Base-by-base conservation (phyloP, 306 rosid genomes). In the Vigna nakashimae region DNA sequence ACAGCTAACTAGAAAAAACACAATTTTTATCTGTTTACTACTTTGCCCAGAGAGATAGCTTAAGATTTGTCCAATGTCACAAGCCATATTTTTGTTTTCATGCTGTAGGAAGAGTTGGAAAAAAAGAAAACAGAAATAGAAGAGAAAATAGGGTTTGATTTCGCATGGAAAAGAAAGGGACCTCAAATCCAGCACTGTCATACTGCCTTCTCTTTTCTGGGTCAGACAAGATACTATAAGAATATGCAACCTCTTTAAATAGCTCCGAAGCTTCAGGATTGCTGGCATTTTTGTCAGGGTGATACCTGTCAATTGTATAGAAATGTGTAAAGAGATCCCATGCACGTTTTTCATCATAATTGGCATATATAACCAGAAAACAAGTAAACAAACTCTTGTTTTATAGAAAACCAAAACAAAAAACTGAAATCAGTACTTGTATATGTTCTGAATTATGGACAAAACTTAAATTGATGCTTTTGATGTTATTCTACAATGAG, bases 161-260 rank as follows among this genome's bases (percentile, higher is more conserved):
- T 69, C 58, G 55, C 57, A 74, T 69, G 50, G 69, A 46, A 78
- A 76, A 71, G 81, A 80, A 66, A 83, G 58, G 65, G 42, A 96
- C 99, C 99, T 96, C 98, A 75, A 92, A 96, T 45, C 99, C 99
- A 26, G 97, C 91, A 82, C 82, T 96, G 79, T 96, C 99, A 76
- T 90, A 96, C 79, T 92, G 98, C 85, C 94, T 88, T 85, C 96
- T 96, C 90, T 92, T 96, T 90, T 92, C 98, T 24, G 98, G 97
- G 81, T 96, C 99, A 10, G 99, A 92, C 83, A 96, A 88, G 82
- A 96, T 96, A 88, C 87, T 88, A 79, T 92, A 96, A 51, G 99
- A 92, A 85, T 83, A 92, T 66, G 98, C 96, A 80, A 92, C 98
- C 90, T 92, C 99, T 88, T 96, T 91, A 86, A 96, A 96, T 79